Base-by-base conservation (phyloP, 148 eudicot genomes). In the Rhododendron ferrugineum region DNA sequence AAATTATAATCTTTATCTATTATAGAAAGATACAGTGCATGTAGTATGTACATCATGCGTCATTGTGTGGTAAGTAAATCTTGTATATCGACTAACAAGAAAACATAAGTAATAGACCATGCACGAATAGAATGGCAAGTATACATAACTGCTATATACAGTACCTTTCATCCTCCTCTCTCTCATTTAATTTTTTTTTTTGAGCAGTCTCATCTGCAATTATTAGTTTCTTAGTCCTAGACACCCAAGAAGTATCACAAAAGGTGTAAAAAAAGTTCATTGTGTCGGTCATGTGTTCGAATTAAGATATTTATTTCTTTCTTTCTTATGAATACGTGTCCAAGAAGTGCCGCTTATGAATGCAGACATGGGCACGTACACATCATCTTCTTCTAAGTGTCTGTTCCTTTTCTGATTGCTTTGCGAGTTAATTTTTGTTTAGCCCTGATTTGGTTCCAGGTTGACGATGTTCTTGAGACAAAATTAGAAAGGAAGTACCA, bases 391-490 rank as follows among this genome's bases (percentile, higher is more conserved):
- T 70, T 70, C 13, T 11, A 30, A 28, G 18, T 70, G 73, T 30
- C 40, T 0, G 10, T 37, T 16, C 72, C 68, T 81, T n/a, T 5
- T 56, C 70, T 60, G 28, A 56, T 56, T 81, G 72, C 30, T 56
- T 60, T 14, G 37, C 0, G 16, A 72, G 44, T 85, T 83, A 22
- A 76, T n/a, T 46, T 50, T 82, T 82, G 44, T 79, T 70, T 84
- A 79, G 82, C 56, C 68, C 40, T 81, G 62, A 84, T 44, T 85
- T 85, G 88, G 58, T 83, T 80, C 7, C 88, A 97, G 99, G 98
- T 97, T 90, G 99, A 97, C 91, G 99, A 97, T 90, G 90, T 94
- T 90, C 99, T 97, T 50, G 98, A 93, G 46, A 93, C 98, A 68
- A 97, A 93, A 89, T 74, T 97, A 85, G 98, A 92, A 74, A 88